phyloP scores from a whole-genome alignment of 2,329 filamentous ascomycete genomes.

The Aspergillus proliferans region DNA sequence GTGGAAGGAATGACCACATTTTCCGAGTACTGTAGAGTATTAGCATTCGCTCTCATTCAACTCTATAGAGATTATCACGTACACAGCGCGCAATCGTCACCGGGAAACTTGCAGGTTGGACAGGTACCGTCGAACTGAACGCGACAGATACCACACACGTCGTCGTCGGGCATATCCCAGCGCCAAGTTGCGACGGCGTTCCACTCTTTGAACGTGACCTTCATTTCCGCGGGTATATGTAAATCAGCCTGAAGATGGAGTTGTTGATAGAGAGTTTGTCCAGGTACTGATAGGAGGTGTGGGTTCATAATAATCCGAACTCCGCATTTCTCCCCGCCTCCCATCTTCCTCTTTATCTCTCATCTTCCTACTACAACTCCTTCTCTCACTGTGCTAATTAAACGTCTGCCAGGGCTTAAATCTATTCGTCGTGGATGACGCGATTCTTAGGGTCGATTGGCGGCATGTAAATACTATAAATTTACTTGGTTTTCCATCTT shows the following conservation, averaged over 20 bases:
- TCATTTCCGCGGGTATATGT: conserved; percentile 55
- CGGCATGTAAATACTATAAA: conserved; percentile 3
- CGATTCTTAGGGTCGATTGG: neutral
- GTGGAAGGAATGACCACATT: conserved; percentile 96
- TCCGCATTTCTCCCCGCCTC: conserved; percentile 13
- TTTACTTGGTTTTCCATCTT: neutral
- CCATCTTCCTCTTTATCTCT: conserved; percentile 4
- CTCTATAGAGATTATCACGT: conserved; percentile 32
- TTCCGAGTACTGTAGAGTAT: conserved; percentile 67
- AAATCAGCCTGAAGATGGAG: no score
- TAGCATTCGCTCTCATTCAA: neutral
- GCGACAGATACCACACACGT: conserved; percentile 97
- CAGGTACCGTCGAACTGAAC: conserved; percentile 97
- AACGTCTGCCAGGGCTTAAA: neutral
- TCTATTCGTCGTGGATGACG: neutral
- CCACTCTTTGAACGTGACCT: conserved; percentile 90
- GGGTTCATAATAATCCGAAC: conserved; percentile 1
- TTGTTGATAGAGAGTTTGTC: no score
- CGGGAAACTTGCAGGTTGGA: conserved; percentile 95
- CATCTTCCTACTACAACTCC: conserved; percentile 1
- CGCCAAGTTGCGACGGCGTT: conserved; percentile 93
- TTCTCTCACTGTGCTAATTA: neutral
- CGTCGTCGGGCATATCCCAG: conserved; percentile 95
- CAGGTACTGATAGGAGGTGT: neutral
- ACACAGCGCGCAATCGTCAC: conserved; percentile 91